phyloP scores from a whole-genome alignment of 352 stramenopile genomes.

The Pythium aphanidermatum region DNA sequence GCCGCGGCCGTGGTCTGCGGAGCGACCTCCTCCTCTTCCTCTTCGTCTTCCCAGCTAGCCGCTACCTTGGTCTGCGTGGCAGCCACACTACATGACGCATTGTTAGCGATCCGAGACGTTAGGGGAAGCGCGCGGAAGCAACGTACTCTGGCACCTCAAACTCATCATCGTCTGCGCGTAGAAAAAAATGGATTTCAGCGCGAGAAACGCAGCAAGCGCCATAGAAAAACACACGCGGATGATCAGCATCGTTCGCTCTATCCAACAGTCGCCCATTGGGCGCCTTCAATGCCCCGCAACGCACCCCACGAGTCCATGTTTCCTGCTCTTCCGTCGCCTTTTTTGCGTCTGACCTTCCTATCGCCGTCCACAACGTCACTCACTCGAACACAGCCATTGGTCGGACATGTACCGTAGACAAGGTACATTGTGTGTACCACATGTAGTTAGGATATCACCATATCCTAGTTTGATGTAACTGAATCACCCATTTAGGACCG shows the following conservation, averaged over 20 bases:
- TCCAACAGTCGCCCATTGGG: too few species aligned
- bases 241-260: too few species aligned
- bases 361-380: slow-evolving; percentile 9
- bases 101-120: not conserved
- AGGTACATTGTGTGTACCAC: not conserved
- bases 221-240: not conserved
- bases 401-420: slow-evolving; percentile 7
- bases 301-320: slow-evolving; percentile 77
- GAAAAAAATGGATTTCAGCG: too few species aligned
- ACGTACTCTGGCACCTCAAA: slow-evolving; percentile 68
- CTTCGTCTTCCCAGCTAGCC: slow-evolving; percentile 75
- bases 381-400: slow-evolving; percentile 24
- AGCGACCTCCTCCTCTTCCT: slow-evolving; percentile 57
- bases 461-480: not conserved
- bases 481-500: not conserved
- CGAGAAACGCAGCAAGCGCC: not conserved
- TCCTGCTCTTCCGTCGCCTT: slow-evolving; percentile 6
- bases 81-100: slow-evolving; percentile 18
- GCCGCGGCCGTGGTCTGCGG: slow-evolving; percentile 7
- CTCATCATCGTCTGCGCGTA: slow-evolving; percentile 64
- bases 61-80: slow-evolving; percentile 32
- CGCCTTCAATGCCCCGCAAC: too few species aligned
- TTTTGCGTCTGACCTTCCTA: slow-evolving; percentile 1
- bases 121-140: not conserved
- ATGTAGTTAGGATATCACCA: not conserved